Conservation (phyloP, 164 flowering plant species). For the Magnolia changhungtana region DNA sequence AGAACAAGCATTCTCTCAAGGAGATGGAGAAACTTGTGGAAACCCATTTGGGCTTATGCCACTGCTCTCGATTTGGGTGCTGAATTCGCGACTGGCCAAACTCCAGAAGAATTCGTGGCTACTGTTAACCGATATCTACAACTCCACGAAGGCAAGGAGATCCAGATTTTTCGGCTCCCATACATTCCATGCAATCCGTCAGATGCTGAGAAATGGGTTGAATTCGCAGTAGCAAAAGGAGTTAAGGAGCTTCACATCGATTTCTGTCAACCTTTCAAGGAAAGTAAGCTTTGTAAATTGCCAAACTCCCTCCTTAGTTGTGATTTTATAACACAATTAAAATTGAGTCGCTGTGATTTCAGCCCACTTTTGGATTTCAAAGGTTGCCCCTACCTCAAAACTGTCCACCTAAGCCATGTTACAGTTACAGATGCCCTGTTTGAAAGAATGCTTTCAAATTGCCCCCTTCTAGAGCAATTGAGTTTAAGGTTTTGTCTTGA, state of each 20-base stretch:
- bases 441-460: constrained; percentile 1
- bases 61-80: too few relatives aligned
- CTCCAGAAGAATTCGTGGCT: too few relatives aligned
- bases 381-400: constrained; percentile 3
- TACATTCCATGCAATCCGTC: background rate
- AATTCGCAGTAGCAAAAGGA: background rate
- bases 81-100: too few relatives aligned
- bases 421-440: background rate
- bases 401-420: background rate
- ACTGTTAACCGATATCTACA: constrained; percentile 2
- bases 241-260: constrained; percentile 6
- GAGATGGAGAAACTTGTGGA: too few relatives aligned
- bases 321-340: background rate
- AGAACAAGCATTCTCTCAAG: too few relatives aligned
- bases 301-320: background rate
- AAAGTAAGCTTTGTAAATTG: background rate
- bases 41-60: too few relatives aligned
- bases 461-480: constrained; percentile 6
- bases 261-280: background rate
- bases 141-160: background rate
- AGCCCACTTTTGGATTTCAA: background rate
- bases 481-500: background rate
- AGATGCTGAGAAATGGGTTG: constrained; percentile 3
- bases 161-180: background rate
- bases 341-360: background rate